phyloP scores from a whole-genome alignment of 768 basidiomycete species.

The Lyophyllum decastes region DNA sequence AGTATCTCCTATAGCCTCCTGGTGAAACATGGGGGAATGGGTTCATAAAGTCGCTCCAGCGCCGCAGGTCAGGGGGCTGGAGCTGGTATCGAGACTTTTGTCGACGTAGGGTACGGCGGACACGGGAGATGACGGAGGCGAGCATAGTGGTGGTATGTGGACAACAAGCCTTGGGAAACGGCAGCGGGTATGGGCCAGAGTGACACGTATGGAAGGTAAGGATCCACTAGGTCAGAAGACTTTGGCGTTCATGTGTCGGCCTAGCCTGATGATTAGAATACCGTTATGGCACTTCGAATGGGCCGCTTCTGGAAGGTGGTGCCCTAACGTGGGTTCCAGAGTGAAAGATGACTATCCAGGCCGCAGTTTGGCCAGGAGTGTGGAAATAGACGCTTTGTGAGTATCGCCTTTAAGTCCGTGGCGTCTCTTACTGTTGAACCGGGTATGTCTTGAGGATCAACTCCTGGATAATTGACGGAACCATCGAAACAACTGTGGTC shows the following conservation, averaged over 20 bases:
- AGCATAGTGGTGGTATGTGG: slow-evolving; percentile 17
- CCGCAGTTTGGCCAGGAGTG: background rate
- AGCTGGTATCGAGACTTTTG: slow-evolving; percentile 13
- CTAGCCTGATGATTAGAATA: slow-evolving; percentile 1
- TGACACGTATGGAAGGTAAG: slow-evolving; percentile 3
- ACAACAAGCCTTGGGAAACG: background rate
- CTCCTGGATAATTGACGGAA: background rate
- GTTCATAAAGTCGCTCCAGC: slow-evolving; percentile 35
- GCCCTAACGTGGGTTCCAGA: background rate
- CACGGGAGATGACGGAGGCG: slow-evolving; percentile 27
- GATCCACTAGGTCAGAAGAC: slow-evolving; percentile 19
- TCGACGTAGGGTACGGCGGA: slow-evolving; percentile 23
- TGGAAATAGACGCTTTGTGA: background rate
- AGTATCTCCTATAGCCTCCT: slow-evolving; percentile 45
- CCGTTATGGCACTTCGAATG: background rate
- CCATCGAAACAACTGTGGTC: background rate
- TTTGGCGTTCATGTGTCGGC: slow-evolving; percentile 13
- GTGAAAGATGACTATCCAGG: background rate
- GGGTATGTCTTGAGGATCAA: background rate
- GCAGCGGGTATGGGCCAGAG: background rate
- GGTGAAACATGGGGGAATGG: slow-evolving; percentile 41
- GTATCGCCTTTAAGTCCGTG: background rate
- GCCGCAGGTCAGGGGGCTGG: slow-evolving; percentile 35
- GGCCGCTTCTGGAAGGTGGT: background rate
- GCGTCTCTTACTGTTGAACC: background rate